These are phyloP conservation scores for Clonostachys chloroleuca DNA, from an alignment of 2,329 filamentous ascomycete species.

Conservation along the genomic window DNA sequence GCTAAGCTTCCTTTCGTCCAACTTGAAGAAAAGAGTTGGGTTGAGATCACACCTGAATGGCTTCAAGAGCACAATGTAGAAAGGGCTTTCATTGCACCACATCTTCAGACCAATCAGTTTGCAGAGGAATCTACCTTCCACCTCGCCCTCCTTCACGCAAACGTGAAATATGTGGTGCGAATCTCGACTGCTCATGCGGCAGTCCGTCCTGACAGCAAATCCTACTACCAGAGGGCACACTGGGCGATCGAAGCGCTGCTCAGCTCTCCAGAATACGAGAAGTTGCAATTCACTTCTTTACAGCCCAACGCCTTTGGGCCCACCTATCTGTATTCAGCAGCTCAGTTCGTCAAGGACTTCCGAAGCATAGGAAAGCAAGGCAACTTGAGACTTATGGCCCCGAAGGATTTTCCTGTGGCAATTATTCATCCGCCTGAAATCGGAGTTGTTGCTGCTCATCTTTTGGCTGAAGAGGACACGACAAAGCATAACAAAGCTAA, in stretches of 20 bases:
- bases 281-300: slow-evolving; percentile 30
- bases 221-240: slow-evolving; percentile 28
- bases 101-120: slow-evolving; percentile 28
- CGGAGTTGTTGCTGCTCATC: slow-evolving; percentile 25
- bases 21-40: slow-evolving; percentile 25
- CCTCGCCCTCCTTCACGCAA: slow-evolving; percentile 21
- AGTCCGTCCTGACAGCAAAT: slow-evolving; percentile 22
- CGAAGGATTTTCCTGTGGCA: slow-evolving; percentile 19
- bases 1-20: slow-evolving; percentile 23
- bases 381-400: slow-evolving; percentile 15
- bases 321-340: slow-evolving; percentile 12
- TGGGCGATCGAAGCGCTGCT: slow-evolving; percentile 34
- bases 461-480: slow-evolving; percentile 20
- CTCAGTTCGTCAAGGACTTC: slow-evolving; percentile 22
- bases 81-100: slow-evolving; percentile 30
- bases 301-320: slow-evolving; percentile 21
- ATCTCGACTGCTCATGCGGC: slow-evolving; percentile 30
- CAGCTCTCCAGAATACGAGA: slow-evolving; percentile 22
- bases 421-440: slow-evolving; percentile 23
- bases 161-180: slow-evolving; percentile 33
- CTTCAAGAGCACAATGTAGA: slow-evolving; percentile 25
- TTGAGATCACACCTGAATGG: slow-evolving; percentile 30
- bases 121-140: slow-evolving; percentile 30
- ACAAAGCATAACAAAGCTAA: slow-evolving; percentile 19
- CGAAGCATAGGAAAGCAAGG: slow-evolving; percentile 22